These are phyloP conservation scores for Keithomyces neogunnii DNA, from an alignment of 2,329 filamentous ascomycete genomes.

Conservation along the genomic window DNA sequence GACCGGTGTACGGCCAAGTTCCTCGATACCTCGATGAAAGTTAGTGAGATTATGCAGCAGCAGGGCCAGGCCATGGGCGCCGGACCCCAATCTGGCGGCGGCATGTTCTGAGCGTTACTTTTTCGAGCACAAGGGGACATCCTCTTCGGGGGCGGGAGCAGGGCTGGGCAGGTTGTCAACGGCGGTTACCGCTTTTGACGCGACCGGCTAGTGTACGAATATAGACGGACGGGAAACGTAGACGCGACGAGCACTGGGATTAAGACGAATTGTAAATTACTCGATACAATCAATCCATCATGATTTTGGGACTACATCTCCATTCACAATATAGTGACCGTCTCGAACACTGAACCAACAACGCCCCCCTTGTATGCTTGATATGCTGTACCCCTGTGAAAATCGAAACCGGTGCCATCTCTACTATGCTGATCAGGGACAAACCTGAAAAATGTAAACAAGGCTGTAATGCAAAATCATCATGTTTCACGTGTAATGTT, in stretches of 20 bases:
- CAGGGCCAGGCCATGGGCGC: slow-evolving; percentile 63
- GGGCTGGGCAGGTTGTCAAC: no score
- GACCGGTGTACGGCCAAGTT: slow-evolving; percentile 97
- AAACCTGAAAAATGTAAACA: not conserved
- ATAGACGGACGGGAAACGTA: slow-evolving; percentile 5
- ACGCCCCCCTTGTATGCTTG: not conserved
- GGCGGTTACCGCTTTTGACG: no score
- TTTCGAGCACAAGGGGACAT: not conserved
- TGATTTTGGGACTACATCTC: not conserved
- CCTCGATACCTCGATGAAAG: slow-evolving; percentile 97
- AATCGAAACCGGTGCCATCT: not conserved
- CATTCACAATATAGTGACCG: not conserved
- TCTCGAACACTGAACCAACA: not conserved
- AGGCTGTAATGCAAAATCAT: slow-evolving; percentile 9
- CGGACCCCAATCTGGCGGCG: slow-evolving; percentile 22
- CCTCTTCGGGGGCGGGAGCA: not conserved
- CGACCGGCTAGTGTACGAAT: slow-evolving; percentile 11
- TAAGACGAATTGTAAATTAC: not conserved
- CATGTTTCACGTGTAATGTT: slow-evolving; percentile 35
- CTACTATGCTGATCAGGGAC: not conserved
- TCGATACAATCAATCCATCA: not conserved
- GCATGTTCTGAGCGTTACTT: slow-evolving; percentile 18
- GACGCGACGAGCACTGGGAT: not conserved
- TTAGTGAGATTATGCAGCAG: slow-evolving; percentile 91
- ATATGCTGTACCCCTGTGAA: not conserved